A percentile compares a stretch with the other conserved stretches of the same genome.
Conservation (phyloP, 208 protist species). For the Spongospora subterranea region DNA sequence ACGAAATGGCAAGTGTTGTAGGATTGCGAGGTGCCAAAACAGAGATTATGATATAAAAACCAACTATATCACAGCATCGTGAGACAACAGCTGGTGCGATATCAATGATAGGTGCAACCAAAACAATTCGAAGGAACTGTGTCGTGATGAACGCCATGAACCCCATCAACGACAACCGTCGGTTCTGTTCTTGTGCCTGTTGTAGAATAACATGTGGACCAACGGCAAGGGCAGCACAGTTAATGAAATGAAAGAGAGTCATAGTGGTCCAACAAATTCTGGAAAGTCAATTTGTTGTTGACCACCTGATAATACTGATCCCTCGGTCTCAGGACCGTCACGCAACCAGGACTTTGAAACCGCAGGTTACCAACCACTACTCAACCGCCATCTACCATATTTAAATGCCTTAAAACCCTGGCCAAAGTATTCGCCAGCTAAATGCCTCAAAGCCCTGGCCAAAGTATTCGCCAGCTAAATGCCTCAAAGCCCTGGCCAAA, state of each 20-base stretch:
- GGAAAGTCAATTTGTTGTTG: too few relatives aligned
- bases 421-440: too few relatives aligned
- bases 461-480: too few relatives aligned
- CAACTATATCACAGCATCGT: background rate
- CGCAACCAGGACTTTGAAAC: too few relatives aligned
- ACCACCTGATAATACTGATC: too few relatives aligned
- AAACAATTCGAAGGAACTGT: background rate
- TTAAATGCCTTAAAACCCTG: too few relatives aligned
- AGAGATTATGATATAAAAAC: background rate
- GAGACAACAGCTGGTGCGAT: background rate
- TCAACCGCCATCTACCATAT: too few relatives aligned
- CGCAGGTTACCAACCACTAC: too few relatives aligned
- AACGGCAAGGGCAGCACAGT: constrained; percentile 23
- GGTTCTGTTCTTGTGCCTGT: background rate
- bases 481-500: too few relatives aligned
- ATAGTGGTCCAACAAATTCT: too few relatives aligned
- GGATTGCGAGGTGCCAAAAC: constrained; percentile 13
- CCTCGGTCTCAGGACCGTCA: too few relatives aligned
- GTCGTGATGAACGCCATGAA: background rate
- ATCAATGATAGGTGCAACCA: background rate
- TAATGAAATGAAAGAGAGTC: constrained; percentile 38
- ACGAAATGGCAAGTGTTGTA: background rate
- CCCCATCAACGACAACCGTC: background rate
- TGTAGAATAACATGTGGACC: background rate
- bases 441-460: too few relatives aligned